Evolutionary conservation across 116 monocot species (phyloP).

Genomic region (Phalaenopsis hybrid): DNA sequence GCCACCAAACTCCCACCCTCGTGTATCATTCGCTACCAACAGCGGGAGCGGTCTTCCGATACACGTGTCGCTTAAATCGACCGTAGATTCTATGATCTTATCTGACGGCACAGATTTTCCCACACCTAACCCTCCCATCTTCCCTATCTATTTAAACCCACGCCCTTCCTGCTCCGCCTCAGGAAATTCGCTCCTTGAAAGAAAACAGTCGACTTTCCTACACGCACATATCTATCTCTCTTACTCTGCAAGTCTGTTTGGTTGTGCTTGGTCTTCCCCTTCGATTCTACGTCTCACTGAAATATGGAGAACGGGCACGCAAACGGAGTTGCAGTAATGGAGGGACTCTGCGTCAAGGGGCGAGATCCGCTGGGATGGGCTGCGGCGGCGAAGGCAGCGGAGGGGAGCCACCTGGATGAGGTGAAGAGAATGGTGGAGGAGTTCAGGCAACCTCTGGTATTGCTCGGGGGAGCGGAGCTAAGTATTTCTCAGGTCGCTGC

Average conservation of each 20-base stretch:
- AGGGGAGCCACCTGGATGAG: conserved; percentile 39
- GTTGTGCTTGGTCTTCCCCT: neutral
- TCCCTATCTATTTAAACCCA: neutral
- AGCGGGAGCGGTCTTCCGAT: neutral
- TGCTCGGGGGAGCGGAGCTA: conserved; percentile 24
- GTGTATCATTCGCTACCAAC: neutral
- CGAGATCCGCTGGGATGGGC: conserved; percentile 21
- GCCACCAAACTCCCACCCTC: neutral
- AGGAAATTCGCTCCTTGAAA: neutral
- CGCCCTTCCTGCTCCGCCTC: neutral
- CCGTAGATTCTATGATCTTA: too few species aligned
- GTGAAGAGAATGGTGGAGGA: conserved; percentile 45
- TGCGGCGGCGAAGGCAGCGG: conserved; percentile 18
- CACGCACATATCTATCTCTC: neutral
- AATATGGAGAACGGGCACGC: conserved; percentile 1
- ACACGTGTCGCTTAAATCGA: neutral
- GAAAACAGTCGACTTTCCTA: neutral
- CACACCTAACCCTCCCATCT: conserved; percentile 8
- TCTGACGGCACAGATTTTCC: neutral
- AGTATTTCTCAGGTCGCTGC: conserved; percentile 31
- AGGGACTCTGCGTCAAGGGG: neutral
- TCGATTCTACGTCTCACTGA: neutral
- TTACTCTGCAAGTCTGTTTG: too few species aligned
- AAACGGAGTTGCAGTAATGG: neutral
- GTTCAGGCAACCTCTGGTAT: conserved; percentile 16